phyloP scores from a whole-genome alignment of 768 basidiomycete species.

The Mycena rosella region DNA sequence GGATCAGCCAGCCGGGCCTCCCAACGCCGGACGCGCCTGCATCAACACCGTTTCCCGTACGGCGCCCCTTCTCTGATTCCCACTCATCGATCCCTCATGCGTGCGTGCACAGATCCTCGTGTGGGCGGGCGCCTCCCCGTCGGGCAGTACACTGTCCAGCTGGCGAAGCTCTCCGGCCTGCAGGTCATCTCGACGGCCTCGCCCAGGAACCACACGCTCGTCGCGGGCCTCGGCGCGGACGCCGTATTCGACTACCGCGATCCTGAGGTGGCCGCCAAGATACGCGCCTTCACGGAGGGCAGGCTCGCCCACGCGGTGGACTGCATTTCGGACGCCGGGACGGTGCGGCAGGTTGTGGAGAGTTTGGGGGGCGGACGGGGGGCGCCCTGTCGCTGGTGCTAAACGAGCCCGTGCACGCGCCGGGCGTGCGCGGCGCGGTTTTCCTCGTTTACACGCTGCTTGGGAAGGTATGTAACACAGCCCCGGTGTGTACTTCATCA shows the following conservation, averaged over 20 bases:
- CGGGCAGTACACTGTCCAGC: constrained; percentile 27
- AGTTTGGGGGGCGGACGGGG: constrained; percentile 19
- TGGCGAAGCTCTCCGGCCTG: constrained; percentile 53
- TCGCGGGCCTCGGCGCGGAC: constrained; percentile 47
- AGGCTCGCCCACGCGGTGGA: constrained; percentile 40
- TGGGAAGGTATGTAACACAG: constrained; percentile 34
- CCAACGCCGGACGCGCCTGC: constrained; percentile 32
- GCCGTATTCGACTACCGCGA: constrained; percentile 52
- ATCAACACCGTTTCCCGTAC: constrained; percentile 30
- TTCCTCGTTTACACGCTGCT: constrained; percentile 36
- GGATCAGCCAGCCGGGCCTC: constrained; percentile 31
- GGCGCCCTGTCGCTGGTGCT: constrained; percentile 28
- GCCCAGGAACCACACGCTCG: constrained; percentile 11
- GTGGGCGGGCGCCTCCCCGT: constrained; percentile 33
- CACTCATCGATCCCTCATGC: neutral
- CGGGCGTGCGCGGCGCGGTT: constrained; percentile 27
- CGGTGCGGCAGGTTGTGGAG: constrained; percentile 23
- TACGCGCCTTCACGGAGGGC: constrained; percentile 39
- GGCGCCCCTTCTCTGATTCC: neutral
- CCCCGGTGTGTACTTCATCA: neutral
- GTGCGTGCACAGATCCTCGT: constrained; percentile 25
- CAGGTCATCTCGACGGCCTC: constrained; percentile 61
- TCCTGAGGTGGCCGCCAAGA: constrained; percentile 39
- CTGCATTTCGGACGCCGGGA: constrained; percentile 36
- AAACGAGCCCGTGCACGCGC: constrained; percentile 1